A percentile compares a stretch with the other conserved stretches of the same genome.
These are phyloP conservation scores for Fraxinus floribunda DNA, from an alignment of 305 asterid genomes.

Conservation along the genomic window DNA sequence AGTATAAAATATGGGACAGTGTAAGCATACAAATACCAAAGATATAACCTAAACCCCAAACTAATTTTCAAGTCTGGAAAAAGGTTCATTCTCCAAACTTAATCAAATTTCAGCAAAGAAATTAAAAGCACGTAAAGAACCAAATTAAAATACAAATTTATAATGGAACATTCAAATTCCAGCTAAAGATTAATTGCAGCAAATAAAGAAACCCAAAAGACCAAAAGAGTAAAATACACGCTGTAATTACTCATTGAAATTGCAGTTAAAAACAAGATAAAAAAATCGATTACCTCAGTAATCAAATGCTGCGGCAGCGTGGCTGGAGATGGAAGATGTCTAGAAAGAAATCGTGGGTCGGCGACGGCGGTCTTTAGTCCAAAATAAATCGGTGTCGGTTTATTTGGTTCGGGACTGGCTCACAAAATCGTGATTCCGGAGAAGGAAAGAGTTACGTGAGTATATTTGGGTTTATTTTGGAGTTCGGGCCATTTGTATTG, in stretches of 20 bases:
- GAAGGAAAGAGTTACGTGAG: not conserved
- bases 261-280: too few relatives aligned
- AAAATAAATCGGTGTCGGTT: not conserved
- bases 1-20: not conserved
- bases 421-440: not conserved
- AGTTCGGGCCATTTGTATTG: too few relatives aligned
- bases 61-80: not conserved
- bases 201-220: not conserved
- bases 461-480: not conserved
- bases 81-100: not conserved
- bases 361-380: not conserved
- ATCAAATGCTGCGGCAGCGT: not conserved
- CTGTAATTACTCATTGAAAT: too few relatives aligned
- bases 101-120: not conserved
- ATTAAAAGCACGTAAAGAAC: not conserved
- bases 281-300: too few relatives aligned
- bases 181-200: not conserved
- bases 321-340: not conserved
- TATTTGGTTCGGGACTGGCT: not conserved
- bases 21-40: not conserved
- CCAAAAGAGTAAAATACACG: not conserved
- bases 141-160: not conserved
- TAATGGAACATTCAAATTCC: not conserved
- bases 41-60: not conserved
- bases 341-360: not conserved